Percentiles rank a stretch among this genome's conserved stretches.
These are phyloP conservation scores for Acanthamoeba healyi DNA, from an alignment of 208 protist genomes.

Conservation along the genomic window DNA sequence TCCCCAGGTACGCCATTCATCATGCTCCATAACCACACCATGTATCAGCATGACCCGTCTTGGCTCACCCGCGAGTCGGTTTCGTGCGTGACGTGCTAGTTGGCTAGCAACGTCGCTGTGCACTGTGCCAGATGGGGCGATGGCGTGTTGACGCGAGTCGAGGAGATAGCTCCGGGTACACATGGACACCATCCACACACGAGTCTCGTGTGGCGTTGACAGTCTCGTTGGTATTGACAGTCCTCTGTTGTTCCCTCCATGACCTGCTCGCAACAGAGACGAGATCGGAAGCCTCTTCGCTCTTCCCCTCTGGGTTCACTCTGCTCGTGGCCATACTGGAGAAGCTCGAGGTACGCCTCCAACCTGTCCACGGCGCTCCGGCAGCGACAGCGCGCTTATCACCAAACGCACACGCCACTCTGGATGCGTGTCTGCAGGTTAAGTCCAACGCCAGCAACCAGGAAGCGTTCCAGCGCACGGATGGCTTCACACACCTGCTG, in stretches of 20 bases:
- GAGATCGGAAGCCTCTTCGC: neutral
- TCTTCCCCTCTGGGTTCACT: neutral
- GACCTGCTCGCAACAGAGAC: no score
- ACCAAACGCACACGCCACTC: neutral
- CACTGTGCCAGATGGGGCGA: conserved; percentile 11
- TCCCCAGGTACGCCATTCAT: neutral
- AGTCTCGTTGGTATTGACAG: neutral
- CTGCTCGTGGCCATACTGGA: neutral
- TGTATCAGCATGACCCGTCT: neutral
- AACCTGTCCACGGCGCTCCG: no score
- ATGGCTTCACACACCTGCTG: neutral
- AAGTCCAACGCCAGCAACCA: neutral
- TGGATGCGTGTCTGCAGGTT: neutral
- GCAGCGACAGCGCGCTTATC: no score
- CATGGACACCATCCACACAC: neutral
- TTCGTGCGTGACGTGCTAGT: neutral
- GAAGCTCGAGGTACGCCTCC: neutral
- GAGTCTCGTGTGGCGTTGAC: neutral
- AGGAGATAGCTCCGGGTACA: neutral
- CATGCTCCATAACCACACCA: neutral
- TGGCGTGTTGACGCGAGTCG: neutral
- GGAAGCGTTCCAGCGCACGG: neutral
- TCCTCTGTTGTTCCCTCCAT: no score
- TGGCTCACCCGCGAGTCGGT: neutral
- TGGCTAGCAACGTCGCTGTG: conserved; percentile 23